Evolutionary conservation across 257 asterid genomes (phyloP).

Genomic region (Apocynum venetum): DNA sequence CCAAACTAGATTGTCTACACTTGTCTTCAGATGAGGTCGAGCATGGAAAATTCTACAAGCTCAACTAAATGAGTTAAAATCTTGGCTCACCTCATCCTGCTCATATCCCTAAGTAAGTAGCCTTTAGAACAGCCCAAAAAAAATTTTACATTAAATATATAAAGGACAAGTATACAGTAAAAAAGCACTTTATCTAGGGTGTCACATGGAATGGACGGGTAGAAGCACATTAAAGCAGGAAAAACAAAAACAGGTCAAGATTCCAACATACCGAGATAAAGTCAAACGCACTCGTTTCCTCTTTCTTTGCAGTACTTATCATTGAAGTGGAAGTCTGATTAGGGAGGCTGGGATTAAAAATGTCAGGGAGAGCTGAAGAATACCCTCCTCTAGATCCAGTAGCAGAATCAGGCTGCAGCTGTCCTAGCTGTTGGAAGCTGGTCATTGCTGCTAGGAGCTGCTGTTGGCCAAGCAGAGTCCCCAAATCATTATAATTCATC

Average conservation of each 20-base stretch:
- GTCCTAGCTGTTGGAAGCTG: conserved; percentile 79
- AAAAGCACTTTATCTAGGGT: neutral
- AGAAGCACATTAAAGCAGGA: neutral
- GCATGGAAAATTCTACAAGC: neutral
- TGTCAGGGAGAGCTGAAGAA: conserved; percentile 71
- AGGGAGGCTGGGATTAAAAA: conserved; percentile 66
- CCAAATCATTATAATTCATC: conserved; percentile 57
- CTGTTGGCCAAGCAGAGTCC: conserved; percentile 71
- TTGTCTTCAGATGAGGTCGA: neutral
- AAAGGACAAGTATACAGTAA: neutral
- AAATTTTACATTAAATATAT: neutral
- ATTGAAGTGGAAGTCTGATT: conserved; percentile 72
- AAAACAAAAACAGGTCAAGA: neutral
- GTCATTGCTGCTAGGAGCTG: conserved; percentile 85
- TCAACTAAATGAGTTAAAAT: neutral
- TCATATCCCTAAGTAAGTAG: neutral
- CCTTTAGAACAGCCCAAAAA: neutral
- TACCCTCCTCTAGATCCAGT: conserved; percentile 46
- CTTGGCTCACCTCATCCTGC: neutral
- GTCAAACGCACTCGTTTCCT: conserved; percentile 86
- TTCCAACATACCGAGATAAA: conserved; percentile 78
- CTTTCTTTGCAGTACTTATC: conserved; percentile 72
- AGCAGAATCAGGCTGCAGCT: conserved; percentile 41
- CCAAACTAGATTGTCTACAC: neutral
- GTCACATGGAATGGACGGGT: neutral